Percentiles rank a stretch among this genome's conserved stretches.
Conservation (phyloP, 441 rosid species). For the Erodium texanum region DNA sequence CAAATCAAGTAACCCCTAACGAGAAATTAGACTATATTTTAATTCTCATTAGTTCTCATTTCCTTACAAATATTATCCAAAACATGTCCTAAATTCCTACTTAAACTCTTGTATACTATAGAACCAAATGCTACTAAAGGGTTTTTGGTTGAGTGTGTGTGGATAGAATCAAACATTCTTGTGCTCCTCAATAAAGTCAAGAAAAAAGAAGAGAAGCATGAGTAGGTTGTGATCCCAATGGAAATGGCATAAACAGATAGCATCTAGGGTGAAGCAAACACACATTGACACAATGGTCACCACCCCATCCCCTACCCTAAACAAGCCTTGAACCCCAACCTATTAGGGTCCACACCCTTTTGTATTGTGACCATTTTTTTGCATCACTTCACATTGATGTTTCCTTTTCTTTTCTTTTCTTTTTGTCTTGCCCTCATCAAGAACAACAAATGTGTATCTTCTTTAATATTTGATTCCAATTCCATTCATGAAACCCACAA, state of each 20-base stretch:
- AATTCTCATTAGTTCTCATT: too few relatives aligned
- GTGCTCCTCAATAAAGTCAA: background rate
- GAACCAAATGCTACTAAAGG: too few relatives aligned
- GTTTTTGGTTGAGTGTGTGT: too few relatives aligned
- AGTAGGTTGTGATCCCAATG: conserved; percentile 4
- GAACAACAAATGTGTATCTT: background rate
- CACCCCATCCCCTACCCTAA: too few relatives aligned
- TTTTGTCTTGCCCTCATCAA: background rate
- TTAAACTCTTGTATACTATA: too few relatives aligned
- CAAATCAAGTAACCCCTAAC: too few relatives aligned
- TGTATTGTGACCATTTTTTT: background rate
- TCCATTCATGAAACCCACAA: background rate
- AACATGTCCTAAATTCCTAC: too few relatives aligned
- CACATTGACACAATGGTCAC: conserved; percentile 2
- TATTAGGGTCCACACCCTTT: conserved; percentile 5
- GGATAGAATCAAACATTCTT: too few relatives aligned
- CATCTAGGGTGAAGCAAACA: background rate
- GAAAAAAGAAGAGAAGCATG: background rate
- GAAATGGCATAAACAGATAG: background rate
- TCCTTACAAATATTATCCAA: too few relatives aligned
- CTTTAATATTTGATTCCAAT: background rate
- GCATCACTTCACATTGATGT: background rate
- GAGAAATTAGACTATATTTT: too few relatives aligned
- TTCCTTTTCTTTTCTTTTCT: too few relatives aligned
- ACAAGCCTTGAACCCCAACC: background rate